Evolutionary conservation across 2,329 filamentous ascomycete genomes (phyloP), one percentile per base, ranked within the genome.

Genomic region (Xylariaceae sp.): DNA sequence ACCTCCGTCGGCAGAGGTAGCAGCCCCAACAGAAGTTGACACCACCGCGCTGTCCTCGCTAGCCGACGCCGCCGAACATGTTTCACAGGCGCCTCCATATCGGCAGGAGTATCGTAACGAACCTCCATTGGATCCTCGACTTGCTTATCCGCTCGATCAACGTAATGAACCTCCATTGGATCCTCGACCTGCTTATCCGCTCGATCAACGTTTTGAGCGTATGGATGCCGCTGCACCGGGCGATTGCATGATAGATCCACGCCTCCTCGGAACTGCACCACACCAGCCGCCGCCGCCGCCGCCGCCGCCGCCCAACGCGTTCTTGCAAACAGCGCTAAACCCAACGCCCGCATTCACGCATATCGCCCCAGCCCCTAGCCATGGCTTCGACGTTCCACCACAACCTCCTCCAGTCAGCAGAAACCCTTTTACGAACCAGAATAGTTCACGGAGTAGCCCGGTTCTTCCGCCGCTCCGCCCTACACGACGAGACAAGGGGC

Each of bases 251-350:
- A 50, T 53, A 27, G 52, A 55, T 19, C 52, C 52, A 18, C 49
- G 46, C 28, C 43, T 53, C 19, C 42, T 49, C 27, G 44, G 45
- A 11, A 38, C 33, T 8, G 24, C 37, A 38, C 27, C 27, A 9
- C 45, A 38, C 26, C 50, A 42, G 8, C 35, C 38, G 4, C 39
- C 40, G 6, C 38, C 41, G 5, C 41, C 49, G 8, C 35, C 38
- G 4, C 39, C 40, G 6, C 38, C 41, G 5, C 41, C 49, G 5
- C 34, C 50, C 5, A 57, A 55, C 35, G 45, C 53, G 4, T 63
- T 62, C 41, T 36, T 63, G 6, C 53, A 59, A 31, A 62, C 60
- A 3, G 57, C 60, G 1, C 42, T 62, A 12, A 63, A 62, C 29
- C 56, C 53, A 5, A 31, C 50, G 6, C 41, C 51, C 13, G 26